phyloP scores from a whole-genome alignment of 139 green algal species.

The Astrephomene gubernaculifera region DNA sequence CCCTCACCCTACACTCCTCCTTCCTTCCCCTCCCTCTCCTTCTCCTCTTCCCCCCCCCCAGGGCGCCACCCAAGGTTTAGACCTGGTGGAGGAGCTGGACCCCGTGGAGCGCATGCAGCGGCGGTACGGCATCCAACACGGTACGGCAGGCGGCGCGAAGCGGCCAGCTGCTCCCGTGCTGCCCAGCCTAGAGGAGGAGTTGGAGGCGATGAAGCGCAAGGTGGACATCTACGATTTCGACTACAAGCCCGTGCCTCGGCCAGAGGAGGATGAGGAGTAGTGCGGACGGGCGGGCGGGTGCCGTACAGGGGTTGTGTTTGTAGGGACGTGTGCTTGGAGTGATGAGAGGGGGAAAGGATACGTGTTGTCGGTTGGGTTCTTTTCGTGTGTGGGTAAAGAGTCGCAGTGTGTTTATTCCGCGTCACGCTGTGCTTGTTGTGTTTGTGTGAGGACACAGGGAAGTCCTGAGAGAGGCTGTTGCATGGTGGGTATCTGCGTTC shows the following conservation, averaged over 20 bases:
- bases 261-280: neutral
- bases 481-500: too few species aligned
- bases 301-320: too few species aligned
- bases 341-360: too few species aligned
- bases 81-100: conserved; percentile 59
- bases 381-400: too few species aligned
- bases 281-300: neutral
- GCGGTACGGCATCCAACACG: conserved; percentile 42
- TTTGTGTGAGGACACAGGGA: too few species aligned
- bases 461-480: too few species aligned
- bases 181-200: conserved; percentile 48
- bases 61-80: conserved; percentile 44
- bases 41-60: neutral
- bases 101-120: conserved; percentile 57
- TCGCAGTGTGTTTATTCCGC: too few species aligned
- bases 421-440: too few species aligned
- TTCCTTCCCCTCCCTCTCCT: neutral
- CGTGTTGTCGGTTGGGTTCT: too few species aligned
- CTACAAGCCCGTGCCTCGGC: conserved; percentile 16
- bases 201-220: conserved; percentile 35
- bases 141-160: neutral
- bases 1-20: too few species aligned
- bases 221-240: conserved; percentile 53
- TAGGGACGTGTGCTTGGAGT: too few species aligned
- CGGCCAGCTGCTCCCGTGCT: neutral